phyloP scores from a whole-genome alignment of 768 basidiomycete genomes.

The Naganishia vishniacii region DNA sequence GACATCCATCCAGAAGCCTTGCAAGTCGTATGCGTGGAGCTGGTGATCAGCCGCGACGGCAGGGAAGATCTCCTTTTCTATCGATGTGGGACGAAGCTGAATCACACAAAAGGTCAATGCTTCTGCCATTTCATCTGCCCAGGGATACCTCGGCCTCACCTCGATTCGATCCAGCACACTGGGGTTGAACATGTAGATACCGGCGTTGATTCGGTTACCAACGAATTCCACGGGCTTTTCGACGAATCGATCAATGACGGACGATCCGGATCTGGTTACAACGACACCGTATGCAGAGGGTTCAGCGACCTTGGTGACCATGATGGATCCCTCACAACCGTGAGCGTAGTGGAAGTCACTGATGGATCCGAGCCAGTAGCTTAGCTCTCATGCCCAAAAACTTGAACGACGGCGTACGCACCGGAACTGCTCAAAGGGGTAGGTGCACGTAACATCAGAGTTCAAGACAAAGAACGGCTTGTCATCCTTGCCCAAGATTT shows the following conservation, averaged over 20 bases:
- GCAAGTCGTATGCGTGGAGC: constrained; percentile 53
- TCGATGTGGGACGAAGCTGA: constrained; percentile 52
- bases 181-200: constrained; percentile 57
- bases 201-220: constrained; percentile 55
- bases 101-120: constrained; percentile 1
- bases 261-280: constrained; percentile 50
- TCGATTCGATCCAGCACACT: constrained; percentile 52
- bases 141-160: constrained; percentile 33
- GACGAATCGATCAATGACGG: constrained; percentile 53
- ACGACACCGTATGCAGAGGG: constrained; percentile 54
- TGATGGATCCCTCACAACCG: constrained; percentile 53
- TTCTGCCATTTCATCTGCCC: not conserved
- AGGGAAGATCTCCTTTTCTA: constrained; percentile 54
- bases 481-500: constrained; percentile 53
- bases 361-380: not conserved
- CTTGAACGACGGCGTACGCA: too few relatives aligned
- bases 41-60: constrained; percentile 51
- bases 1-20: constrained; percentile 55
- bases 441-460: constrained; percentile 54
- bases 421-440: constrained; percentile 53
- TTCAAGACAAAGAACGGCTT: constrained; percentile 55
- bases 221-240: constrained; percentile 55
- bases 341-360: constrained; percentile 52
- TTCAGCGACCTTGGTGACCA: constrained; percentile 55
- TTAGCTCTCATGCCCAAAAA: too few relatives aligned